These are phyloP conservation scores for Waltiozyma sp. DNA, from an alignment of 1,139 yeast genomes.

Conservation along the genomic window DNA sequence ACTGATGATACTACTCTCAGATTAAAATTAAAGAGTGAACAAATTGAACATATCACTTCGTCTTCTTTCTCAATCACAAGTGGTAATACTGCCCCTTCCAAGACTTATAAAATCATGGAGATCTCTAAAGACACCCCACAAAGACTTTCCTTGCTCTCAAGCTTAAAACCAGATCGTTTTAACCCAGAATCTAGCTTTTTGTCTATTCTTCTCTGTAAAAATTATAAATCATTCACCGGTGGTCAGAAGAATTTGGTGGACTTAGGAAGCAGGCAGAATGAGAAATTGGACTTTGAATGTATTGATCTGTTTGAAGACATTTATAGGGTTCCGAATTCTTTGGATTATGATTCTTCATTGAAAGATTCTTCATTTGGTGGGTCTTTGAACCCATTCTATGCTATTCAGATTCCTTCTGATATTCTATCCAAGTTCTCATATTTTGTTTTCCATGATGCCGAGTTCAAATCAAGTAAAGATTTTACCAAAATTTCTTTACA, in stretches of 20 bases:
- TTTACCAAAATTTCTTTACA: slow-evolving; percentile 20
- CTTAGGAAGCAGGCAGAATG: not conserved
- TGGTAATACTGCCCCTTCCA: not conserved
- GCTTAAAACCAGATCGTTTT: slow-evolving; percentile 1
- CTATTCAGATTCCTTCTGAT: slow-evolving; percentile 29
- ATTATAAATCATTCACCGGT: not conserved
- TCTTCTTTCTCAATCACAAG: not conserved
- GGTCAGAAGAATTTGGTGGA: not conserved
- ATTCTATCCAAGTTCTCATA: slow-evolving; percentile 33
- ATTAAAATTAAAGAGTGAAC: slow-evolving; percentile 4
- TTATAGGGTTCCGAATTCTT: slow-evolving; percentile 36
- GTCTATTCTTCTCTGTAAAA: slow-evolving; percentile 6
- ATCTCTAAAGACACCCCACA: slow-evolving; percentile 2
- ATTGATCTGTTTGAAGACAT: slow-evolving; percentile 28
- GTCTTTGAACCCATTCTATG: slow-evolving; percentile 33
- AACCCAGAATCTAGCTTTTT: slow-evolving; percentile 1
- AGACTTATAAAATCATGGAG: slow-evolving; percentile 4
- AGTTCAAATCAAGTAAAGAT: slow-evolving; percentile 22
- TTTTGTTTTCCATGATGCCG: slow-evolving; percentile 33
- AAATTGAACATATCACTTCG: slow-evolving; percentile 1
- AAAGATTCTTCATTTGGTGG: slow-evolving; percentile 46
- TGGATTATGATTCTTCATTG: slow-evolving; percentile 21
- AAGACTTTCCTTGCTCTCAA: slow-evolving; percentile 3
- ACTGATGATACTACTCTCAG: slow-evolving; percentile 1
- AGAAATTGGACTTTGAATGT: slow-evolving; percentile 22